A percentile compares a stretch with the other conserved stretches of the same genome.
phyloP scores from a whole-genome alignment of 768 basidiomycete genomes.

The Serendipita sp. region DNA sequence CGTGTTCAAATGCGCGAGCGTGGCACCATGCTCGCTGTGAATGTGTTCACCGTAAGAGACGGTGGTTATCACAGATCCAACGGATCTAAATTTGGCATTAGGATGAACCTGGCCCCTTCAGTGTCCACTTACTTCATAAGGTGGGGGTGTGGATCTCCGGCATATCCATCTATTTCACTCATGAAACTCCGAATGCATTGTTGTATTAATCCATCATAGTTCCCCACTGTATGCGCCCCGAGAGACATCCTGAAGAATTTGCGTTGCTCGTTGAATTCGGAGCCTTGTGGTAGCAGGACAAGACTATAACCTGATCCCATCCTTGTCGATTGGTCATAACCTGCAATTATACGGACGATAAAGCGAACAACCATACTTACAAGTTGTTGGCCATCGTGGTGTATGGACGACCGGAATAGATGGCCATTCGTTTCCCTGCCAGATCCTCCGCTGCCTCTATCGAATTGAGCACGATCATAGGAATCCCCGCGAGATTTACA shows the following conservation, averaged over 20 bases:
- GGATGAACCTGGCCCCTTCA: neutral
- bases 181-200: neutral
- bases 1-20: neutral
- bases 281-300: neutral
- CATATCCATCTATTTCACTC: neutral
- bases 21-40: neutral
- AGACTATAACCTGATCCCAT: neutral
- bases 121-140: neutral
- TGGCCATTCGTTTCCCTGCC: slow-evolving; percentile 12
- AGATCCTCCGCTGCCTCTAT: slow-evolving; percentile 9
- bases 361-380: neutral
- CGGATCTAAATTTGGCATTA: neutral
- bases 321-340: neutral
- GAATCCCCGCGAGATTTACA: slow-evolving; percentile 12
- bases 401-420: slow-evolving; percentile 12
- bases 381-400: slow-evolving; percentile 9
- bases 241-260: neutral
- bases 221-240: neutral
- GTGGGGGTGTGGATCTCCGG: neutral
- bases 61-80: neutral
- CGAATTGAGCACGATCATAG: slow-evolving; percentile 12
- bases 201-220: neutral
- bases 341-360: neutral
- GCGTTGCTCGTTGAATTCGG: neutral
- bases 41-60: neutral